Base-by-base conservation (phyloP, 1,284 basidiomycete genomes). In the Sporisorium exsertum region DNA sequence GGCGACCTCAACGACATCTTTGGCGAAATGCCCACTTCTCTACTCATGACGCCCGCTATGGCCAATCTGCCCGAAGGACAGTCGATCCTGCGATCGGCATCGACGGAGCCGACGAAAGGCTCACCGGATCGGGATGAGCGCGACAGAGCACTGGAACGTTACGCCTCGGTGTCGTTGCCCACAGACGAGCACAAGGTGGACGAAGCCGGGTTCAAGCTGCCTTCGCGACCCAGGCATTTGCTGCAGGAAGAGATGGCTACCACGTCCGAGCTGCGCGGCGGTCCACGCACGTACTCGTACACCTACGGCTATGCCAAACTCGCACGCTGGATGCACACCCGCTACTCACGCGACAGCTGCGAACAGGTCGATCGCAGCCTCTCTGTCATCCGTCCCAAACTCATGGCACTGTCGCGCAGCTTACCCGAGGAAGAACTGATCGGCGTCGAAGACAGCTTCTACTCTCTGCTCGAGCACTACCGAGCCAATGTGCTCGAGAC, bases 281-380 rank as follows among this genome's bases (percentile, higher is more conserved):
- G 64, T 1, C 40, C 58, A 1, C 56, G 40, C 16, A 42, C 52
- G 12, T 73, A 78, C 58, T 67, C 60, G 9, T 78, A 74, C 56
- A 74, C 75, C 10, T 78, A 70, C 45, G 75, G 75, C 9, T 78
- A 74, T 29, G 75, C 75, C 61, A 78, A 78, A 42, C 47, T 78
- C 2, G 75, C 75, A 0, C 58, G 66, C 15, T 78, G 75, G 75
- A 78, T 78, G 71, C 66, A 78, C 22, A 68, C 67, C 2, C 66
- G 71, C 7, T 78, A 46, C 49, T 62, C 71, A 4, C 60, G 64
- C 24, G 62, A 54, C 32, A 57, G 45, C 26, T 68, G 71, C 67
- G 67, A 71, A 51, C n/a, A 47, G 24, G 70, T 78, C 18, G 75
- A 78, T 24, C 67, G 52, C 5, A 55, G 50, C 12, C 68, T 78